Base-by-base conservation (phyloP, 2,329 filamentous ascomycete species). In the Orbilia oligospora region DNA sequence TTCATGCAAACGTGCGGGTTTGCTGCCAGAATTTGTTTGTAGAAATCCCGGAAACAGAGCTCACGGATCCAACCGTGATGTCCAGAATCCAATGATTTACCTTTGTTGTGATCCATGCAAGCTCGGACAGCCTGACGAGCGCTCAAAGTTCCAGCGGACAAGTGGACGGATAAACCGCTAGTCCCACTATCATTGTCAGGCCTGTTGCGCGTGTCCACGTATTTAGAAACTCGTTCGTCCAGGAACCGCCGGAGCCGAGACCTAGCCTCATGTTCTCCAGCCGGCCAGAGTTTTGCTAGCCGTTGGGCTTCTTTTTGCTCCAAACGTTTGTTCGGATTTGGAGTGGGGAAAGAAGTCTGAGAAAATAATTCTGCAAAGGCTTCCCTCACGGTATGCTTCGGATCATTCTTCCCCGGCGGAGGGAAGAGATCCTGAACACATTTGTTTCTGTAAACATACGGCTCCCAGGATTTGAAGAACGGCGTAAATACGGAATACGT, bases 401-500 rank as follows among this genome's bases (percentile, higher is more conserved):
- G 64, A 0, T 89, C 87, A 76, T 93, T 93, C 63, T 85, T 85
- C 0, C 82, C 81, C 0, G 91, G 91, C 0, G 87, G 84, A 0
- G 90, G 88, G 4, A 87, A 89, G 1, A 89, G 84, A 41, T 91
- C 87, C 0, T 97, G 85, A 0, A 93, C 85, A 14, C 93, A 87
- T 0, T 89, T 88, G 80, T 97, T 90, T 2, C 88, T 86, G 76
- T 94, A 90, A 4, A 97, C 82, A 81, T 94, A 88, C 3, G 88
- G 88, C 22, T 94, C 84, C 93, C 94, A 97, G 0, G 91, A 82
- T 16, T 90, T 87, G 83, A 89, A 95, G 93, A 93, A 97, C 0
- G 93, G 94, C 1, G 87, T 90, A 81, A 96, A 97, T 0, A 97
- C 93, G 0, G 92, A 89, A 81, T 96, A 97, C 82, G 95, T 93